These are phyloP conservation scores for Mariannaea sp. DNA, from an alignment of 2,329 filamentous ascomycete species.

Conservation along the genomic window DNA sequence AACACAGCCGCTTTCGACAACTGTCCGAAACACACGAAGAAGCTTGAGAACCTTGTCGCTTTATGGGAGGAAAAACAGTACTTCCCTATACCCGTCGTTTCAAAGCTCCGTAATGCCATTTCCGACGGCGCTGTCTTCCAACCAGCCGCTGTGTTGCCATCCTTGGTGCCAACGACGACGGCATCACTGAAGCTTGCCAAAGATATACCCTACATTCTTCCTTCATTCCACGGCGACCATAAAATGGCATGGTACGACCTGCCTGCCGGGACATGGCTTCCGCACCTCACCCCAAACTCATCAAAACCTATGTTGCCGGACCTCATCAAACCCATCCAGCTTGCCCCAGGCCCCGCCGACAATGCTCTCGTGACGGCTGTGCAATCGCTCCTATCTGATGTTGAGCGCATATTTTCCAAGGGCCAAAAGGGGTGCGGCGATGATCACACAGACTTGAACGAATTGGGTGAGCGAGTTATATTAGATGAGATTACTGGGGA, in stretches of 20 bases:
- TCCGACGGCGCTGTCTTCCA: slow-evolving; percentile 45
- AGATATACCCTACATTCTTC: slow-evolving; percentile 70
- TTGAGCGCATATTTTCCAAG: slow-evolving; percentile 68
- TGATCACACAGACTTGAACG: slow-evolving; percentile 67
- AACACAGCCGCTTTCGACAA: slow-evolving; percentile 61
- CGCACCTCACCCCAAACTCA: slow-evolving; percentile 77
- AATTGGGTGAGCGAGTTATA: slow-evolving; percentile 71
- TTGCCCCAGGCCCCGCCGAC: slow-evolving; percentile 70
- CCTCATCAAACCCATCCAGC: slow-evolving; percentile 72
- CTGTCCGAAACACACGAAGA: slow-evolving; percentile 67
- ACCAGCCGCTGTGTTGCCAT: slow-evolving; percentile 25
- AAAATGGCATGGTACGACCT: slow-evolving; percentile 79
- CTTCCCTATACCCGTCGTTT: slow-evolving; percentile 59
- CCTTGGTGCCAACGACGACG: slow-evolving; percentile 14
- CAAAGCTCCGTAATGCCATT: slow-evolving; percentile 64
- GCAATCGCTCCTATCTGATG: slow-evolving; percentile 71
- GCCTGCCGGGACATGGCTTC: slow-evolving; percentile 80
- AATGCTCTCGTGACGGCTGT: slow-evolving; percentile 69
- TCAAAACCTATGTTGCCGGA: slow-evolving; percentile 73
- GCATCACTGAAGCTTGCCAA: slow-evolving; percentile 51
- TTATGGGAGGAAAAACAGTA: slow-evolving; percentile 74
- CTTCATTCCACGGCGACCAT: slow-evolving; percentile 76
- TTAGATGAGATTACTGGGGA: slow-evolving; percentile 70
- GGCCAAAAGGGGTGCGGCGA: slow-evolving; percentile 54
- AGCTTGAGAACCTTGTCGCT: slow-evolving; percentile 66